Conservation (phyloP, 2,329 filamentous ascomycete species). For the Trichophyton mentagrophytes region DNA sequence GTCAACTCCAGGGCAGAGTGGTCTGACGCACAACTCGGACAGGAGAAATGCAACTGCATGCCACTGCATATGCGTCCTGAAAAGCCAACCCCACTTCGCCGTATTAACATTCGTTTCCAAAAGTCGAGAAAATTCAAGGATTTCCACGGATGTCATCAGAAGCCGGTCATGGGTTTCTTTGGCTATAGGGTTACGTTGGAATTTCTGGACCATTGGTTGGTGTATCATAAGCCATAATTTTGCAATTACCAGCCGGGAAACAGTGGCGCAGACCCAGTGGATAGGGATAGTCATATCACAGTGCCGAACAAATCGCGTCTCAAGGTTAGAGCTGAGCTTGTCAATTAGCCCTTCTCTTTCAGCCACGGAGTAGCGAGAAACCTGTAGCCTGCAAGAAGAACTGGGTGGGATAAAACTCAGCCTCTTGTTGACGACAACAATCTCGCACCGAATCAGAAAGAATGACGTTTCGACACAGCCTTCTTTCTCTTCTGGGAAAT, state of each 20-base stretch:
- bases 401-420: conserved; percentile 27
- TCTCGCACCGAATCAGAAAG: conserved; percentile 41
- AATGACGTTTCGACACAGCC: conserved; percentile 45
- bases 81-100: conserved; percentile 53
- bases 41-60: conserved; percentile 51
- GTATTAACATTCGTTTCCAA: conserved; percentile 52
- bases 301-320: conserved; percentile 43
- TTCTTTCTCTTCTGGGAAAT: conserved; percentile 36
- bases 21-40: conserved; percentile 45
- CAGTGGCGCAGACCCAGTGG: conserved; percentile 56
- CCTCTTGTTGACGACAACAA: conserved; percentile 32
- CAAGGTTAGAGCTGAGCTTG: conserved; percentile 41
- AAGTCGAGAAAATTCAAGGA: conserved; percentile 57
- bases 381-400: conserved; percentile 13
- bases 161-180: conserved; percentile 54
- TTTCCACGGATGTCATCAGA: conserved; percentile 59
- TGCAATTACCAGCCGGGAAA: conserved; percentile 58
- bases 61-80: conserved; percentile 53
- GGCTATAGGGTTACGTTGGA: conserved; percentile 40
- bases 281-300: conserved; percentile 42
- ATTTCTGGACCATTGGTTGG: conserved; percentile 55
- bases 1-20: conserved; percentile 42
- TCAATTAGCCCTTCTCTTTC: conserved; percentile 38
- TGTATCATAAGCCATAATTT: conserved; percentile 70
- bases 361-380: conserved; percentile 17